Base-by-base conservation (phyloP, 805 yeast species). In the Zygosaccharomyces rouxii region DNA sequence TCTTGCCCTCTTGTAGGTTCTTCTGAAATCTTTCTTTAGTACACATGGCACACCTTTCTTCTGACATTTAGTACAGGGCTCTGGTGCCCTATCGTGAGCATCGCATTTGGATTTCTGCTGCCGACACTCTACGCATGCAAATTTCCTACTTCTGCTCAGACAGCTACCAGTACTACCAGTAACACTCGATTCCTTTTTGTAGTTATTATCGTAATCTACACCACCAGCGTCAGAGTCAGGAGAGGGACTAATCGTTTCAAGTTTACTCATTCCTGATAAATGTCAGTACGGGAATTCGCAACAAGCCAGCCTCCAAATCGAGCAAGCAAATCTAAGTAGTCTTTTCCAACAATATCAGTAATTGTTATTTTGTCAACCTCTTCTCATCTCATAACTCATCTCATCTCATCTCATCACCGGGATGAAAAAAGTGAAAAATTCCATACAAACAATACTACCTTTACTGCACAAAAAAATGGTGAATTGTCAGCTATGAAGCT, bases 101-200 rank as follows among this genome's bases (percentile, higher is more conserved):
- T 90, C 96, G 70, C 97, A 90, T 59, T 82, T 80, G 30, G 89
- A 84, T 68, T 94, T 94, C 65, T 92, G 99, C 67, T 94, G 98
- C 11, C 98, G 79, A 64, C 99, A 94, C 60, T 92, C 96, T 1
- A 88, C 89, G 71, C 99, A 94, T 0, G 98, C 98, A 63, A 89
- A 80, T 48, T 81, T 74, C 63, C 82, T 84, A 19, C 44, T 41
- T 10, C 65, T 55, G 42, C 56, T 62, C 29, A 48, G 33, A 28
- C 38, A 25, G 19, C 28, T 31, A 9, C 43, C 23, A 4, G 21
- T 11, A 33, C 37, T 14, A 14, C 37, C 37, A 18, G 21, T 33
- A 33, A 16, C 39, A 25, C 22, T 13, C 9, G 37, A 29, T 11
- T 16, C 38, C 25, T 35, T 38, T 29, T 47, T 47, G 25, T 42